Evolutionary conservation across 305 asterid species (phyloP).

Genomic region (Vinca major): DNA sequence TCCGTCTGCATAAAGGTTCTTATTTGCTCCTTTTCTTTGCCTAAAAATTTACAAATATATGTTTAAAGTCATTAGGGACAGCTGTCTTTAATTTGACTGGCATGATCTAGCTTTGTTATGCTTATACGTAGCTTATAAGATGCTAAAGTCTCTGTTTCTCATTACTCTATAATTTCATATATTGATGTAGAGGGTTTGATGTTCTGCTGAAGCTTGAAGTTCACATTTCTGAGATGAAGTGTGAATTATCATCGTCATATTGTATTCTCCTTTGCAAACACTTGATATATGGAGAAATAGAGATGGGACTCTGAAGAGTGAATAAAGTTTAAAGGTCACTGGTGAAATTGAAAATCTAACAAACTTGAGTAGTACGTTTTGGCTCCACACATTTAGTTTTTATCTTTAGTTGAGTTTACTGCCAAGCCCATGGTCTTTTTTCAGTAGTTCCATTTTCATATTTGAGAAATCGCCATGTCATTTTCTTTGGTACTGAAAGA

Average conservation of each 20-base stretch:
- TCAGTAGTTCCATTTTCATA: too few species aligned
- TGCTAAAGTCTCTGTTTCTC: neutral
- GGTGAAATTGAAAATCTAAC: too few species aligned
- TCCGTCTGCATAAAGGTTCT: constrained; percentile 32
- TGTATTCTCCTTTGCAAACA: neutral
- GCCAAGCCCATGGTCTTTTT: too few species aligned
- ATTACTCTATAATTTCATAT: neutral
- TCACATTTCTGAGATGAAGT: neutral
- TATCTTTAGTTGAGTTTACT: neutral
- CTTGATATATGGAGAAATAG: too few species aligned
- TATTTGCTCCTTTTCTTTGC: constrained; percentile 2
- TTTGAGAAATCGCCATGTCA: too few species aligned
- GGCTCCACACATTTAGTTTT: neutral
- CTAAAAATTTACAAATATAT: neutral
- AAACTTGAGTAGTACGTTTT: too few species aligned
- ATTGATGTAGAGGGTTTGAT: neutral
- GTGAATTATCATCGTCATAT: neutral
- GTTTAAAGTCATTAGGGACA: neutral
- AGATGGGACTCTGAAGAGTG: too few species aligned
- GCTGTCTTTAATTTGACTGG: neutral
- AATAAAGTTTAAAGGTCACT: too few species aligned
- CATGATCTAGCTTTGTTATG: neutral
- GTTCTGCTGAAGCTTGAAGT: neutral
- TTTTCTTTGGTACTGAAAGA: too few species aligned
- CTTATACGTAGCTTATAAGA: too few species aligned